A percentile compares a stretch with the other conserved stretches of the same genome.
These are phyloP conservation scores for Boeremia lycopersici DNA, from an alignment of 2,329 filamentous ascomycete genomes.

Conservation along the genomic window DNA sequence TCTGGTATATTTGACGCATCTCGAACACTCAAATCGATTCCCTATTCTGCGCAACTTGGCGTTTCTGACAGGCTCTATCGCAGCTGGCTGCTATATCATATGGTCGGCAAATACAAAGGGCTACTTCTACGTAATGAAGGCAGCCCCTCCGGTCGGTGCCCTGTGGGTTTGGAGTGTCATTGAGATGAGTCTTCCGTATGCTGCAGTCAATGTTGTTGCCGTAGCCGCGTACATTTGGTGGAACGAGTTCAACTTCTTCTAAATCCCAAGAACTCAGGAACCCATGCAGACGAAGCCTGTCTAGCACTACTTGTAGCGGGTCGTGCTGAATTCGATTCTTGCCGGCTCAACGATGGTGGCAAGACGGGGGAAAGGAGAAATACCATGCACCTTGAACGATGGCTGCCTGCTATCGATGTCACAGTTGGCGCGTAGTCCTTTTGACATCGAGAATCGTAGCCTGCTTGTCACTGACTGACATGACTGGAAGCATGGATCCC, in stretches of 20 bases:
- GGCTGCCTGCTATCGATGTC: no score
- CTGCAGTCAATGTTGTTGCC: slow-evolving; percentile 60
- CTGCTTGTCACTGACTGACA: neutral
- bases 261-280: slow-evolving; percentile 2
- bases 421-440: neutral
- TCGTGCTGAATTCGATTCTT: no score
- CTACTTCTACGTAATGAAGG: slow-evolving; percentile 91
- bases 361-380: no score
- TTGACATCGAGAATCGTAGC: neutral
- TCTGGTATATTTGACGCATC: slow-evolving; percentile 53
- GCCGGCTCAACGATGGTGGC: no score
- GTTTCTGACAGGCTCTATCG: slow-evolving; percentile 68
- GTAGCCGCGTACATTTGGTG: slow-evolving; percentile 61
- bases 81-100: slow-evolving; percentile 78
- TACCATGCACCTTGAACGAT: no score
- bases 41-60: slow-evolving; percentile 55
- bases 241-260: slow-evolving; percentile 59
- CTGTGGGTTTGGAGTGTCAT: slow-evolving; percentile 94
- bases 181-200: slow-evolving; percentile 76
- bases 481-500: neutral
- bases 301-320: neutral
- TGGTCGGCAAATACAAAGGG: slow-evolving; percentile 78
- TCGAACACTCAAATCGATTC: slow-evolving; percentile 50
- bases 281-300: no score
- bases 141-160: slow-evolving; percentile 83